Evolutionary conservation across 768 basidiomycete species (phyloP), one percentile per base, ranked within the genome.

Genomic region (Harrya chromipes): DNA sequence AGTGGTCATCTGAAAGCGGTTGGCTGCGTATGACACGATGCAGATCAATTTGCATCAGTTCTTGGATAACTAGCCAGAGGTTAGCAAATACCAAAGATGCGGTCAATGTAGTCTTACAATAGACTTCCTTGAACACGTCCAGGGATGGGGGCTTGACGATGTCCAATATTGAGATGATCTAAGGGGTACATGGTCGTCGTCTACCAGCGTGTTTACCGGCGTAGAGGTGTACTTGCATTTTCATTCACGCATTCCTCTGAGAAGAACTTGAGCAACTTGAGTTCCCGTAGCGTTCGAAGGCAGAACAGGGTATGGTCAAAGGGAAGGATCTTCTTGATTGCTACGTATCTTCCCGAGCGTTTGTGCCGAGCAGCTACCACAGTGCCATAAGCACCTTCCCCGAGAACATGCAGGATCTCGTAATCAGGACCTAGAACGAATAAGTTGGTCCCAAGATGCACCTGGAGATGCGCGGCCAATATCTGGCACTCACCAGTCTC

Each of bases 251-350:
- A 88, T 39, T 79, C 77, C 57, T 86, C 85, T 6, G 85, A 86
- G 70, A 90, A 87, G 74, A 89, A 89, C 66, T 85, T 87, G 66
- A 89, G 78, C 17, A 97, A 75, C 72, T 97, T 95, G 66, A 97
- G 78, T 72, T 97, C 94, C 52, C 94, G 80, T 45, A 97, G 74
- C 2, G 94, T 97, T 50, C 87, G 79, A 64, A 95, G 72, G 60
- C 88, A 91, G 73, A 94, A 95, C 68, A 95, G 77, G 27, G 90
- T 86, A 65, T 95, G 94, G 62, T 95, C 94, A 68, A 97, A 95
- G 9, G 93, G 94, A 36, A 89, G 82, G 61, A 97, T 87, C 72
- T 91, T 93, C 80, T 95, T 97, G 73, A 95, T 94, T 37, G 94
- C 94, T 14, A 97, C 92, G 66, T 90, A 82, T 52, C 83, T 82